These are phyloP conservation scores for Sordariomycetes sp. DNA, from an alignment of 2,329 filamentous ascomycete species.

Conservation along the genomic window DNA sequence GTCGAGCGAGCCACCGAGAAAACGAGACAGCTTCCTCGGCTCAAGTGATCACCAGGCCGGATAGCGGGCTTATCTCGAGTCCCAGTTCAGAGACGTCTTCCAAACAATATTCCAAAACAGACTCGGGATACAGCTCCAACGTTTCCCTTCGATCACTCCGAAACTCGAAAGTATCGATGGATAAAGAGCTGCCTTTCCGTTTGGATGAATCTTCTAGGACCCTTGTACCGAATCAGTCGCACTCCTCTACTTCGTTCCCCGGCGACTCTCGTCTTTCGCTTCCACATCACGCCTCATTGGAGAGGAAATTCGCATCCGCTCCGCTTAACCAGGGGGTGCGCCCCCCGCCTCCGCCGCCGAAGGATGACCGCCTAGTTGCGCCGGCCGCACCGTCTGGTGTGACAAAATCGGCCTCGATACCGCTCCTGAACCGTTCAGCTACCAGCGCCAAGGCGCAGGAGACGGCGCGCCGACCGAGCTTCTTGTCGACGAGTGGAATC, in stretches of 20 bases:
- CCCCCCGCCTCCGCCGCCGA: constrained; percentile 21
- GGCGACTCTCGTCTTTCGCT: constrained; percentile 4
- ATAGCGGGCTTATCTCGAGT: constrained; percentile 36
- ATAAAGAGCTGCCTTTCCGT: constrained; percentile 11
- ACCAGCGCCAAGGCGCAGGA: constrained; percentile 5
- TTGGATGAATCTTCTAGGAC: not conserved
- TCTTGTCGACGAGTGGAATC: constrained; percentile 9
- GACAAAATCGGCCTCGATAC: constrained; percentile 2
- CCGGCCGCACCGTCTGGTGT: not conserved
- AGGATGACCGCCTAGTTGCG: constrained; percentile 12
- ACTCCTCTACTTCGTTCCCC: not conserved
- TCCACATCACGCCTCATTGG: constrained; percentile 1
- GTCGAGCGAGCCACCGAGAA: not conserved
- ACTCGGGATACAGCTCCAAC: constrained; percentile 50
- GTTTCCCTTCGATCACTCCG: constrained; percentile 40
- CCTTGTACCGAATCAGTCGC: not conserved
- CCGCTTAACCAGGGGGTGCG: constrained; percentile 9
- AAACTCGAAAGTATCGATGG: constrained; percentile 15
- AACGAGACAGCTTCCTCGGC: not conserved
- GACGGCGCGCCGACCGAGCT: constrained; percentile 9
- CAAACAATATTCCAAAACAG: constrained; percentile 35
- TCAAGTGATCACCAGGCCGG: constrained; percentile 15
- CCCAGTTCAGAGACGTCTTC: constrained; percentile 26
- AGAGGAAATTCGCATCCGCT: not conserved
- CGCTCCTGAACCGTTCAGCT: constrained; percentile 7